Conservation (phyloP, 2,329 filamentous ascomycete species). For the Trichoderma breve region DNA sequence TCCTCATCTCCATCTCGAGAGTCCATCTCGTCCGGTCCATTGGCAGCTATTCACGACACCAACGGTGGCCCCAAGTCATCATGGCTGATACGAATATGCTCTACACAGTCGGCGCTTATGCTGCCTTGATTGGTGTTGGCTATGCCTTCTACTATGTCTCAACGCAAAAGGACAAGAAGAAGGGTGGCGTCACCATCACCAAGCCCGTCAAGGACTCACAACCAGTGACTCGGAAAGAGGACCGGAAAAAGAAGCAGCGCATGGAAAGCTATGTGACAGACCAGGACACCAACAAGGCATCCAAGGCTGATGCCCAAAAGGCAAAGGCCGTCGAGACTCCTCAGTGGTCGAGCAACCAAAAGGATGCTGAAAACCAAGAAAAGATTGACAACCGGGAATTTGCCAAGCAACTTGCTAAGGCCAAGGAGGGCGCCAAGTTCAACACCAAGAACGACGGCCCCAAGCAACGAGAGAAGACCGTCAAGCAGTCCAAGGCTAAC, state of each 20-base stretch:
- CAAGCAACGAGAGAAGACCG: constrained; percentile 65
- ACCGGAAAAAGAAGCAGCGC: constrained; percentile 48
- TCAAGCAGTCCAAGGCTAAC: constrained; percentile 66
- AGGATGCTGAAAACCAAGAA: constrained; percentile 45
- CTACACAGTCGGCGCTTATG: constrained; percentile 40
- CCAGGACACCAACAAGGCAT: constrained; percentile 36
- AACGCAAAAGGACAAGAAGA: constrained; percentile 35
- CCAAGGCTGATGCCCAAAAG: constrained; percentile 40
- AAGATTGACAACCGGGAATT: constrained; percentile 73
- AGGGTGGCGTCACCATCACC: constrained; percentile 28
- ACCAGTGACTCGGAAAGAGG: constrained; percentile 39
- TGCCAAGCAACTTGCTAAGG: constrained; percentile 67
- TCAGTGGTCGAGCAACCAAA: constrained; percentile 29
- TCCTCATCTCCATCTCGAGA: neutral
- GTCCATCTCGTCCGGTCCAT: neutral
- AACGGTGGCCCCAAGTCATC: constrained; percentile 18
- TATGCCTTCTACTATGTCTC: constrained; percentile 37
- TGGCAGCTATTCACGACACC: neutral
- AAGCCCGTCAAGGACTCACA: constrained; percentile 33
- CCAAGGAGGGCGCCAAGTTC: constrained; percentile 67
- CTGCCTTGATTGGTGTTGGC: constrained; percentile 37
- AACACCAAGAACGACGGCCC: constrained; percentile 51
- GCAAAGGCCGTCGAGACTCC: constrained; percentile 25
- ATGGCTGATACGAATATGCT: constrained; percentile 37
- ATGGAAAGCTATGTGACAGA: constrained; percentile 41